A percentile compares a stretch with the other conserved stretches of the same genome.
Conservation (phyloP, 2,329 filamentous ascomycete species). For the Grosmannia huntii region DNA sequence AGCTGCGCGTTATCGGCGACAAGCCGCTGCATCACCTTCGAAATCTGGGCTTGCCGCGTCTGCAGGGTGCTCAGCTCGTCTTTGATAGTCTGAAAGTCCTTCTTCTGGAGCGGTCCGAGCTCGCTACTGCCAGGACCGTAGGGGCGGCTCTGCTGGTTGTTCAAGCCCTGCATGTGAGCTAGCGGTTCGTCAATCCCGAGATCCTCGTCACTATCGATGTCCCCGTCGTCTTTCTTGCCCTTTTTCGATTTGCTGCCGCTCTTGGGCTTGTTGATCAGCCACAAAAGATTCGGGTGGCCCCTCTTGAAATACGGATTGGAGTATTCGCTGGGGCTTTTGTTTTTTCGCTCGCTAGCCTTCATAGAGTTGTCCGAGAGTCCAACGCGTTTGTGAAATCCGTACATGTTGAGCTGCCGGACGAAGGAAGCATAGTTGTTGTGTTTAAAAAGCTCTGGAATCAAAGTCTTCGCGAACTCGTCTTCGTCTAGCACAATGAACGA, state of each 20-base stretch:
- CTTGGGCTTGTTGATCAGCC: constrained; percentile 94
- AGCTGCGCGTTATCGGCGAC: constrained; percentile 79
- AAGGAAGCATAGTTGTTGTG: constrained; percentile 98
- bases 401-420: constrained; percentile 91
- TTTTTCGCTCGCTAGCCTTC: constrained; percentile 91
- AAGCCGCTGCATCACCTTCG: constrained; percentile 65
- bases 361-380: constrained; percentile 94
- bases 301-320: constrained; percentile 93
- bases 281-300: constrained; percentile 81
- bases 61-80: constrained; percentile 72
- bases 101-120: constrained; percentile 42
- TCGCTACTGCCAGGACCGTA: constrained; percentile 19
- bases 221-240: constrained; percentile 49
- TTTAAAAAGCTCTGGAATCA: constrained; percentile 96
- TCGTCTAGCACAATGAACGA: constrained; percentile 96
- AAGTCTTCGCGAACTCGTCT: constrained; percentile 94
- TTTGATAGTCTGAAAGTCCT: constrained; percentile 66
- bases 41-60: constrained; percentile 76
- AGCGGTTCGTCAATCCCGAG: constrained; percentile 36
- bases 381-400: constrained; percentile 94
- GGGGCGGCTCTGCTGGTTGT: constrained; percentile 12
- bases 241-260: constrained; percentile 48
- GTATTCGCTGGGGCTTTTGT: constrained; percentile 97
- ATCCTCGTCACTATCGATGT: constrained; percentile 64
- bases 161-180: constrained; percentile 9